Base-by-base conservation (phyloP, 768 basidiomycete species). In the Pulveroboletus frians region DNA sequence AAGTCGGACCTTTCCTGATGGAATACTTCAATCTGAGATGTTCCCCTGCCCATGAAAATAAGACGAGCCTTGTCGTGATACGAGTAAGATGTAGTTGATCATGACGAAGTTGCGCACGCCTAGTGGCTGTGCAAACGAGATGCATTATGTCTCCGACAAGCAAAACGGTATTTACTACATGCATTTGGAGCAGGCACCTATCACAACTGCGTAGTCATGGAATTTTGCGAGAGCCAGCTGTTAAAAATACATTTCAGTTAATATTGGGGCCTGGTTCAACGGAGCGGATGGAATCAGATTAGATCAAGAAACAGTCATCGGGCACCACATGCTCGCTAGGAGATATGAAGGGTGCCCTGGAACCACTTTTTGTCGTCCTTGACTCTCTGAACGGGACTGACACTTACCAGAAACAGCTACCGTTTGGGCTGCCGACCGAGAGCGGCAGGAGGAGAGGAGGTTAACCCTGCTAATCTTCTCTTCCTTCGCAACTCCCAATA, bases 21-120 rank as follows among this genome's bases (percentile, higher is more conserved):
- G 54, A 9, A 49, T 31, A 37, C 21, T 31, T 39, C 45, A 51
- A 51, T 35, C 41, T 56, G 52, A 54, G 59, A 47, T 6, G 18
- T 30, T n/a, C 26, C 27, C 11, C 32, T 41, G 49, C 31, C 15
- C 20, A 23, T 43, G 44, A 41, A 55, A 26, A 27, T 57, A 31
- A 17, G 29, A 71, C 75, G 61, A 55, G 71, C 90, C 94, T 84
- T 97, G 94, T 49, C 92, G 81, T 35, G 93, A 96, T 43, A 97
- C 81, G 23, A 98, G 84, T 43, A 98, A 79, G 58, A 98, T 80
- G 75, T 95, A 97, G 74, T 86, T 88, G 71, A 96, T 87, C 85
- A 90, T 88, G 26, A 46, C 41, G 3, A 53, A 61, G 55, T 18
- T 18, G 39, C 39, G 31, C 20, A 40, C 5, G 2, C 26, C 7